These are phyloP conservation scores for Penicillium daleae DNA, from an alignment of 495 filamentous ascomycete genomes.

Conservation along the genomic window DNA sequence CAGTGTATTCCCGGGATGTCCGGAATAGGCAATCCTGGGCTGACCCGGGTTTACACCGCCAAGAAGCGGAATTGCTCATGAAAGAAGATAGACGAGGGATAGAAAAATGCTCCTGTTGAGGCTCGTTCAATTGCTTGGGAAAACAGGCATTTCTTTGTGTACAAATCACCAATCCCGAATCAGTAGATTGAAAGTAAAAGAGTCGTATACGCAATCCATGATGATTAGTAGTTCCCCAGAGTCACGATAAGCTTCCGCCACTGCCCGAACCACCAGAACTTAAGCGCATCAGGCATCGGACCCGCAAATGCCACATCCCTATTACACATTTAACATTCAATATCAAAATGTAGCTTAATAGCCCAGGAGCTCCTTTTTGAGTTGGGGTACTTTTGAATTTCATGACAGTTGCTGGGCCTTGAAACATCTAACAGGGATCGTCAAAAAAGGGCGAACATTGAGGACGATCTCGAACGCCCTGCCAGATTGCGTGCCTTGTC, in stretches of 20 bases:
- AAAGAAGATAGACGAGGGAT: neutral
- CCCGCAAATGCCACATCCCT: constrained; percentile 8
- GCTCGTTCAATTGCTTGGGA: neutral
- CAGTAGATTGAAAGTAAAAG: neutral
- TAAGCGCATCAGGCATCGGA: constrained; percentile 1
- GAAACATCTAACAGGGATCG: constrained; percentile 12
- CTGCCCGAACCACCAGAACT: constrained; percentile 7
- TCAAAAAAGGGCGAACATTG: constrained; percentile 5
- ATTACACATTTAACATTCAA: neutral
- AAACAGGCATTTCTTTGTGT: neutral
- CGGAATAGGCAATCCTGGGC: constrained; percentile 22
- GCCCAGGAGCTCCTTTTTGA: neutral
- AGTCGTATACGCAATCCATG: neutral
- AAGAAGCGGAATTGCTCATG: neutral
- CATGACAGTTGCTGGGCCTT: neutral
- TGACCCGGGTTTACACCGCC: constrained; percentile 17
- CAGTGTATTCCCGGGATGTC: constrained; percentile 20
- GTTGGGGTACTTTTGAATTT: neutral
- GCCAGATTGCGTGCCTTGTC: constrained; percentile 14
- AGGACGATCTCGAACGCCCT: constrained; percentile 21
- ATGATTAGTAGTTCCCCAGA: neutral
- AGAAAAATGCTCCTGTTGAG: neutral
- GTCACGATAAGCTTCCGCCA: constrained; percentile 16
- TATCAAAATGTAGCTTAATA: neutral
- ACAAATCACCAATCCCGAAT: neutral